A percentile compares a stretch with the other conserved stretches of the same genome.
Evolutionary conservation across 1,139 yeast species (phyloP).

Genomic region (Diutina ranongensis): DNA sequence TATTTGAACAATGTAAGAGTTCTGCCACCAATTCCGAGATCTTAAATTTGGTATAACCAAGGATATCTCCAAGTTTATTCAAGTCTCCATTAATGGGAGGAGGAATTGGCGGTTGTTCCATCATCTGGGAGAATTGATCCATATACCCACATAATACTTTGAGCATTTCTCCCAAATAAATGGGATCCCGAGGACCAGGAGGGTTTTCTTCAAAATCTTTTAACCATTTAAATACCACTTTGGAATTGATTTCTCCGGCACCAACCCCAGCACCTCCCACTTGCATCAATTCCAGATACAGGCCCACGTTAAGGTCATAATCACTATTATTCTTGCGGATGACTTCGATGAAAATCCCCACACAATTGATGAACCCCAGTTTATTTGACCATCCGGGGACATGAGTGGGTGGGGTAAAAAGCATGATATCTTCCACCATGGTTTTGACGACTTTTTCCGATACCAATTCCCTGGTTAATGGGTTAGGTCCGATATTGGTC

Average conservation of each 20-base stretch:
- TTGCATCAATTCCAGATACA: slow-evolving; percentile 22
- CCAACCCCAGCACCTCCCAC: slow-evolving; percentile 17
- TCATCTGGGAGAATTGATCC: slow-evolving; percentile 14
- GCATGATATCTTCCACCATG: slow-evolving; percentile 32
- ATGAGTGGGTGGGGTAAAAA: slow-evolving; percentile 13
- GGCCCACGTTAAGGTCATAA: slow-evolving; percentile 35
- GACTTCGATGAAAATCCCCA: slow-evolving; percentile 34
- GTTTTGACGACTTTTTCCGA: slow-evolving; percentile 23
- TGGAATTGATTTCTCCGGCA: slow-evolving; percentile 29
- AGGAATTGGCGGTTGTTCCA: slow-evolving; percentile 9
- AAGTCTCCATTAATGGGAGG: not conserved
- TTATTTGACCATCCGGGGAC: slow-evolving; percentile 20
- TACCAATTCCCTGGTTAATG: slow-evolving; percentile 33
- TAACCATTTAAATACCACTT: slow-evolving; percentile 36
- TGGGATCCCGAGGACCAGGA: slow-evolving; percentile 35
- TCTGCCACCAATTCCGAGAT: slow-evolving; percentile 36
- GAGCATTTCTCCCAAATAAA: slow-evolving; percentile 35
- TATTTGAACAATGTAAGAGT: slow-evolving; percentile 36
- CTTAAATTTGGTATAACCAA: slow-evolving; percentile 34
- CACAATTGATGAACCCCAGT: slow-evolving; percentile 37
- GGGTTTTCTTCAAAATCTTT: slow-evolving; percentile 38
- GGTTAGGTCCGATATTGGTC: slow-evolving; percentile 36
- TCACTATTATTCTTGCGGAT: slow-evolving; percentile 38
- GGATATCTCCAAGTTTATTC: slow-evolving; percentile 12
- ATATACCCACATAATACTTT: slow-evolving; percentile 28